Evolutionary conservation across 257 asterid species (phyloP).

Genomic region (Rauvolfia tetraphylla): DNA sequence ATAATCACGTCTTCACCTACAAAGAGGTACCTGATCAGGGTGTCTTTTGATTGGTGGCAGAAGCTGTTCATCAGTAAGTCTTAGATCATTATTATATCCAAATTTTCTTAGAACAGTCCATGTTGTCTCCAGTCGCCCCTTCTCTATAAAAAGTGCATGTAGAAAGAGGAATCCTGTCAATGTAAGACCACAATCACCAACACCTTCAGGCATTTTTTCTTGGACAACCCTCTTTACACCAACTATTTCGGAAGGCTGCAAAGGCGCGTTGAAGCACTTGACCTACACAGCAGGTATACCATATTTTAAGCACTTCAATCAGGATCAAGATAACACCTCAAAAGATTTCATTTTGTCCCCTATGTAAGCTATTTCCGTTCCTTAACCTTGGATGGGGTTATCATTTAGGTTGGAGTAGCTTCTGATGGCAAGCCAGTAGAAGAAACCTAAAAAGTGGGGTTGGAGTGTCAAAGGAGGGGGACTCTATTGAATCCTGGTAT

Average conservation of each 20-base stretch:
- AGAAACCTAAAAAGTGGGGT: no score
- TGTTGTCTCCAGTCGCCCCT: constrained; percentile 92
- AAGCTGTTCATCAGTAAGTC: constrained; percentile 80
- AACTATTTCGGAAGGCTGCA: constrained; percentile 87
- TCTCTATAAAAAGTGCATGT: constrained; percentile 92
- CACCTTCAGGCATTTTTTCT: constrained; percentile 88
- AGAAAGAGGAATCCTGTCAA: constrained; percentile 95
- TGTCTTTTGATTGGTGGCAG: constrained; percentile 74
- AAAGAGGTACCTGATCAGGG: constrained; percentile 74
- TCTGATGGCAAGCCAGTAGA: no score
- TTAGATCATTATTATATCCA: constrained; percentile 92
- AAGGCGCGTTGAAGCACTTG: constrained; percentile 92
- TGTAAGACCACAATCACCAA: constrained; percentile 84
- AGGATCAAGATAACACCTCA: constrained; percentile 13
- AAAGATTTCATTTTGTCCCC: neutral
- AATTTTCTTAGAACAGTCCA: constrained; percentile 97
- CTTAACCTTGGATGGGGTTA: no score
- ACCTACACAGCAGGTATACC: constrained; percentile 43
- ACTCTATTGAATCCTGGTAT: no score
- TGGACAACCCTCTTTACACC: constrained; percentile 97
- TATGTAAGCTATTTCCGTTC: no score
- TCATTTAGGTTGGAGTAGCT: no score
- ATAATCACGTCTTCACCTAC: neutral
- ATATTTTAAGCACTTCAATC: constrained; percentile 22
- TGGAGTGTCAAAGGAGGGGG: no score